Evolutionary conservation across 163 green algal genomes (phyloP), one percentile per base, ranked within the genome.

Genomic region (Prototheca stagnorum): DNA sequence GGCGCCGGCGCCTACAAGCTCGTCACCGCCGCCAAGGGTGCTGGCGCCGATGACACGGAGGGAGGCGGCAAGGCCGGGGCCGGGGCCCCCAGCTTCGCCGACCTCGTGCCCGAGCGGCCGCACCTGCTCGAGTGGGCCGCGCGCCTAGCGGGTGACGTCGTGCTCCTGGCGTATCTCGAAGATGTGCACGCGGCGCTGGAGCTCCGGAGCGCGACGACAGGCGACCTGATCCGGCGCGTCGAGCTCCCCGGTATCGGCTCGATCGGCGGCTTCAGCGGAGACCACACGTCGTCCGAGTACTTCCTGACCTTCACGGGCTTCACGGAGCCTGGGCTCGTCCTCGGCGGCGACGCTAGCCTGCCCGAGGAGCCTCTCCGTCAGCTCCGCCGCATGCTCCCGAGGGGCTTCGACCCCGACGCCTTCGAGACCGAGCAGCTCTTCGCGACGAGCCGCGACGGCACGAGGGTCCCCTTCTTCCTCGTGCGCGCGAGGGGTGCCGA

Each of bases 351-450:
- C n/a, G n/a, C n/a, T n/a, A n/a, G n/a, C n/a, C n/a, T n/a, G n/a
- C n/a, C n/a, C n/a, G n/a, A n/a, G n/a, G n/a, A n/a, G n/a, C n/a
- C n/a, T n/a, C n/a, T n/a, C n/a, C n/a, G n/a, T n/a, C n/a, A n/a
- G n/a, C 88, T 86, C 67, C 68, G 77, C 4, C 63, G 76, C 47
- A 80, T 77, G 16, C 25, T 17, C 26, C 81, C 57, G 21, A 51
- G 29, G 25, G 51, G 51, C 35, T 70, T 70, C 45, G 40, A 46
- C 22, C 60, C 74, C 1, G 62, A 77, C 3, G 65, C 84, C 26
- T 93, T 86, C 45, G 68, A 73, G 25, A 88, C 75, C 2, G 61
- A 75, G 41, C 87, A 96, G 74, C 59, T 76, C 45, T 94, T 92
- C 74, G 77, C 77, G 26, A 59, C 51, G 39, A 85, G 67, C 72